Base-by-base conservation (phyloP, 1,139 yeast species). In the Candida labiduridarum region DNA sequence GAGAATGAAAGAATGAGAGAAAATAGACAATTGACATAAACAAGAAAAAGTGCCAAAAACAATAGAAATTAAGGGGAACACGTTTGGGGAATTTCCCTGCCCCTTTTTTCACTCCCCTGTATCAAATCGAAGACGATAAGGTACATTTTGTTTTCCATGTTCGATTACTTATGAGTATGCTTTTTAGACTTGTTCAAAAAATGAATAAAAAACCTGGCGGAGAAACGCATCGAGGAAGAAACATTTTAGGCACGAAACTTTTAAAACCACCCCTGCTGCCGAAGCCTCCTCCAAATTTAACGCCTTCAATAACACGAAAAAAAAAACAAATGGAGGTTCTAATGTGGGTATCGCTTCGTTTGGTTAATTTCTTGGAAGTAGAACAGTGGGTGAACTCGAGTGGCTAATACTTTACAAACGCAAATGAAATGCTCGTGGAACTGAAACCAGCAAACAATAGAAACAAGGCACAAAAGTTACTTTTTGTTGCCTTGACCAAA, bases 211-310 rank as follows among this genome's bases (percentile, higher is more conserved):
- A 29, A 29, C 10, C 10, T 29, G 12, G 36, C 14, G 36, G 25
- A 19, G 14, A 19, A 38, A 38, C 40, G 40, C 40, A 19, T 15
- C 39, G 39, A 35, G 8, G 29, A 38, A 18, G 14, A 38, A 18
- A 19, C 29, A 8, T 19, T 38, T 38, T n/a, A 38, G 29, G 29
- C 41, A 38, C 41, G 15, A 38, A 38, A 38, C 30, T 38, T 38
- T 18, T 35, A 22, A 35, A 35, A 35, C 40, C n/a, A n/a, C n/a
- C n/a, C n/a, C n/a, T n/a, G n/a, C n/a, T n/a, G n/a, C n/a, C n/a
- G n/a, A n/a, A n/a, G n/a, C n/a, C n/a, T n/a, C n/a, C n/a, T n/a
- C n/a, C n/a, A n/a, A n/a, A n/a, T n/a, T n/a, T n/a, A n/a, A n/a
- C n/a, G 40, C 40, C 40, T 19, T 19, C 25, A 5, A 16, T 15